phyloP scores from a whole-genome alignment of 345 rosid genomes.

The Brassica cretica region DNA sequence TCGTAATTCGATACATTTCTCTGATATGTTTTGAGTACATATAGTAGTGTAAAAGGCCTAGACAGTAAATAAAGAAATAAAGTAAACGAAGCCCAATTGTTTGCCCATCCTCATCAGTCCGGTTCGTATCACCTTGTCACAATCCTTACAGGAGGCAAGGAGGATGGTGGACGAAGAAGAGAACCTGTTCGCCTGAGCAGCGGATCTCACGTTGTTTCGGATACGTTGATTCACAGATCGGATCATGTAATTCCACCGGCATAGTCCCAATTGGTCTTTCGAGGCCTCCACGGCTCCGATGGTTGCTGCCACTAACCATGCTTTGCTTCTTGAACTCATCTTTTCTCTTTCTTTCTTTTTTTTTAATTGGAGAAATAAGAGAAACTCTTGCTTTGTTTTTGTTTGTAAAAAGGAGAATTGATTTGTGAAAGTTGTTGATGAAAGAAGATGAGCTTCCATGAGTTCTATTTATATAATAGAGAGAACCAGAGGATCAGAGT shows the following conservation, averaged over 20 bases:
- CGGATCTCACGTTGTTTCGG: conserved; percentile 38
- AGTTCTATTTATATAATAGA: conserved; percentile 14
- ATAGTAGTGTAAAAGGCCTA: too few relatives aligned
- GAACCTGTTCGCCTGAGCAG: conserved; percentile 39
- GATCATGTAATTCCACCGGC: conserved; percentile 51
- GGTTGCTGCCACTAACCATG: conserved; percentile 57
- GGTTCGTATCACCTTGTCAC: too few relatives aligned
- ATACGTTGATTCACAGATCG: conserved; percentile 44
- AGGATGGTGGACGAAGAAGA: conserved; percentile 16
- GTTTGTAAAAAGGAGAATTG: background rate
- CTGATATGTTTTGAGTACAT: too few relatives aligned
- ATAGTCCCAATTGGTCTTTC: conserved; percentile 54
- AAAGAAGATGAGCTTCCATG: background rate
- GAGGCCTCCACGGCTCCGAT: conserved; percentile 54
- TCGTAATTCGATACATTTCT: too few relatives aligned
- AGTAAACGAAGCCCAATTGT: too few relatives aligned
- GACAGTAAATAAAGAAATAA: too few relatives aligned
- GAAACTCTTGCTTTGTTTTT: background rate
- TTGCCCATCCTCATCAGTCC: too few relatives aligned
- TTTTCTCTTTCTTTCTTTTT: background rate
- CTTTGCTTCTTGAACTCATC: conserved; percentile 41
- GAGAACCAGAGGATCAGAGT: background rate
- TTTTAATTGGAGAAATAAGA: background rate
- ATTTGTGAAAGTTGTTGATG: background rate
- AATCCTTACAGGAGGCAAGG: conserved; percentile 1